phyloP scores from a whole-genome alignment of 805 yeast genomes.

The Priceomyces castillae region DNA sequence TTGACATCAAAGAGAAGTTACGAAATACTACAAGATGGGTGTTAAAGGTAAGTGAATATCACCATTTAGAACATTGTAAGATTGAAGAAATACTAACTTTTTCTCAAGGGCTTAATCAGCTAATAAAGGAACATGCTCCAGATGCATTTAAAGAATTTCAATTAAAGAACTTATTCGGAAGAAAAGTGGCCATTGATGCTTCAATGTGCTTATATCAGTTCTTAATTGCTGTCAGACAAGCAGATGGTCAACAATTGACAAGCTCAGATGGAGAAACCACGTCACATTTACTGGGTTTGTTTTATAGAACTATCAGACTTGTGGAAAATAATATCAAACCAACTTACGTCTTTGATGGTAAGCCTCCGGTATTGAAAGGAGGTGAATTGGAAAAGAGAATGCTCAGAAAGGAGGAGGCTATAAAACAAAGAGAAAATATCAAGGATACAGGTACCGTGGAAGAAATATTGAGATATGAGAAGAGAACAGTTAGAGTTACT shows the following conservation, averaged over 20 bases:
- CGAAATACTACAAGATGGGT: slow-evolving; percentile 36
- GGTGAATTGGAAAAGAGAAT: slow-evolving; percentile 89
- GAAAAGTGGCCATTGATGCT: slow-evolving; percentile 96
- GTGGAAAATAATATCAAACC: slow-evolving; percentile 95
- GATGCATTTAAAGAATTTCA: slow-evolving; percentile 72
- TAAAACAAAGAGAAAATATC: slow-evolving; percentile 65
- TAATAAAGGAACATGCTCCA: slow-evolving; percentile 89
- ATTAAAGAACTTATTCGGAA: slow-evolving; percentile 82
- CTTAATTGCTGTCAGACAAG: slow-evolving; percentile 92
- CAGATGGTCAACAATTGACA: slow-evolving; percentile 91
- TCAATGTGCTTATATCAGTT: slow-evolving; percentile 97
- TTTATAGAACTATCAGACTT: slow-evolving; percentile 87
- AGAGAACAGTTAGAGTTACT: slow-evolving; percentile 86
- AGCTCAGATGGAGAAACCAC: slow-evolving; percentile 87
- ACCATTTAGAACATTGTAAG: too few relatives aligned
- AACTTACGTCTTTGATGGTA: slow-evolving; percentile 95
- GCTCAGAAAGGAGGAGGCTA: slow-evolving; percentile 79
- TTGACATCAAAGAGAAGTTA: too few relatives aligned
- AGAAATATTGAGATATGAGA: slow-evolving; percentile 71
- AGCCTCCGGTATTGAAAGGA: slow-evolving; percentile 91
- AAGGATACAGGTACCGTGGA: slow-evolving; percentile 80
- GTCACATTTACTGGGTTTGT: slow-evolving; percentile 94
- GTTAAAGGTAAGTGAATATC: slow-evolving; percentile 41
- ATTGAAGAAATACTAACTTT: slow-evolving; percentile 13
- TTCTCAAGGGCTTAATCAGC: slow-evolving; percentile 70